phyloP scores from a whole-genome alignment of 1,284 basidiomycete genomes.

The Cryptococcus deneoformans region DNA sequence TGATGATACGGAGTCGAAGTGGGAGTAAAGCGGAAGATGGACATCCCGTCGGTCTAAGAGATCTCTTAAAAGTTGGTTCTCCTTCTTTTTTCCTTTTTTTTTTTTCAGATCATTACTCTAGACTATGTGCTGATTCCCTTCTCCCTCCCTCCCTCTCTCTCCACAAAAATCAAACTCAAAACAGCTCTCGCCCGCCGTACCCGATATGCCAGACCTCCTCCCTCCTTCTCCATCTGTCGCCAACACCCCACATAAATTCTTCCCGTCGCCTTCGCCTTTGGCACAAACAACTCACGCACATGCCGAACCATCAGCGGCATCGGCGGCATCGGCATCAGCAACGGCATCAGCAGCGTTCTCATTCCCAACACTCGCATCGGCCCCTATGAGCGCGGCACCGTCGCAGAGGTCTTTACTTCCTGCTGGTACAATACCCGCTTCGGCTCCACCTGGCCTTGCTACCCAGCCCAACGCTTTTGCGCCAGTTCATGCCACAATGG shows the following conservation, averaged over 20 bases:
- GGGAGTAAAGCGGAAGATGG: slow-evolving; percentile 35
- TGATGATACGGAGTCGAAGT: slow-evolving; percentile 33
- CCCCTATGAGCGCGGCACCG: not conserved
- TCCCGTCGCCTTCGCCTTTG: slow-evolving; percentile 54
- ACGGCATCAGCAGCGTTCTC: not conserved
- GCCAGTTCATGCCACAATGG: slow-evolving; percentile 3
- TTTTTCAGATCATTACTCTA: no score
- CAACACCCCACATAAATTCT: slow-evolving; percentile 20
- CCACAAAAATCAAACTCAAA: not conserved
- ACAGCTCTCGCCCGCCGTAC: slow-evolving; percentile 38
- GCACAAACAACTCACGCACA: slow-evolving; percentile 16
- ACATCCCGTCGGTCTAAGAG: slow-evolving; percentile 32
- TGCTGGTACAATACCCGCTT: not conserved
- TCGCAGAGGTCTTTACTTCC: not conserved
- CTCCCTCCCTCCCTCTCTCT: not conserved
- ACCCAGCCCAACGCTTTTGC: not conserved
- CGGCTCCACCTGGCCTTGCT: not conserved
- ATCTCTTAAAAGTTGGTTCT: slow-evolving; percentile 41
- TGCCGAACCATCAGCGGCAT: not conserved
- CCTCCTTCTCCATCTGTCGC: slow-evolving; percentile 69
- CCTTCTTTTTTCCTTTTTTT: not conserved
- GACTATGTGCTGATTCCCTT: no score
- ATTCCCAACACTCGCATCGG: not conserved
- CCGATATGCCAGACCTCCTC: slow-evolving; percentile 58
- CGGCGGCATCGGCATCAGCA: not conserved